These are phyloP conservation scores for Yamadazyma jaroonii DNA, from an alignment of 1,139 yeast genomes.

Conservation along the genomic window DNA sequence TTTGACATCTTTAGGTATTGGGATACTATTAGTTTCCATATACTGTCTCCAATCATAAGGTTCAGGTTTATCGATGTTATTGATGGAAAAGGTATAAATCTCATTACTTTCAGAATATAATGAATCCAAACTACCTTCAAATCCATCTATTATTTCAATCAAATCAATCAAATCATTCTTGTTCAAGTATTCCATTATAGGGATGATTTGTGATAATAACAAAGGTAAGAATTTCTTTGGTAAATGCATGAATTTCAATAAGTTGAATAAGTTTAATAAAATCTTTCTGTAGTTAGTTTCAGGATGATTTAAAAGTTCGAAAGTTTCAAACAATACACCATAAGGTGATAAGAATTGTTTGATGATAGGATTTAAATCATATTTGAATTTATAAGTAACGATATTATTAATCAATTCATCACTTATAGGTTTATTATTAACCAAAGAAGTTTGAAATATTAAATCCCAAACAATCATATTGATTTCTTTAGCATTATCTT, in stretches of 20 bases:
- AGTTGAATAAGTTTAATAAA: constrained; percentile 42
- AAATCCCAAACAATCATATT: constrained; percentile 45
- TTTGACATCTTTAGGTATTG: constrained; percentile 23
- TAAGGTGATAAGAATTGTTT: constrained; percentile 72
- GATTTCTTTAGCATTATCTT: constrained; percentile 34
- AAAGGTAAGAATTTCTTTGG: constrained; percentile 58
- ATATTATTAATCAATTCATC: constrained; percentile 56
- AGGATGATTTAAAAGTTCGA: constrained; percentile 26
- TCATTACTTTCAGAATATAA: constrained; percentile 31
- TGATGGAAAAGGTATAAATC: constrained; percentile 29
- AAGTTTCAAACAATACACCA: constrained; percentile 59
- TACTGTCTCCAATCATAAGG: constrained; percentile 30
- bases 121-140: constrained; percentile 24
- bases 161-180: constrained; percentile 40
- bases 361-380: constrained; percentile 52
- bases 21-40: constrained; percentile 3
- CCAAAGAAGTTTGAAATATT: constrained; percentile 58
- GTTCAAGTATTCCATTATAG: constrained; percentile 28
- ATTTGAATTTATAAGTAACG: constrained; percentile 38
- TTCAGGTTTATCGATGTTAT: constrained; percentile 4
- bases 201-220: constrained; percentile 48
- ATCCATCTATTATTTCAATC: constrained; percentile 48
- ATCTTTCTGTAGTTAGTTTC: constrained; percentile 10
- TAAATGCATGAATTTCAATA: constrained; percentile 62
- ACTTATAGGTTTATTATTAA: constrained; percentile 51